Evolutionary conservation across 2,329 filamentous ascomycete species (phyloP).

Genomic region (Fusarium haematococcum): DNA sequence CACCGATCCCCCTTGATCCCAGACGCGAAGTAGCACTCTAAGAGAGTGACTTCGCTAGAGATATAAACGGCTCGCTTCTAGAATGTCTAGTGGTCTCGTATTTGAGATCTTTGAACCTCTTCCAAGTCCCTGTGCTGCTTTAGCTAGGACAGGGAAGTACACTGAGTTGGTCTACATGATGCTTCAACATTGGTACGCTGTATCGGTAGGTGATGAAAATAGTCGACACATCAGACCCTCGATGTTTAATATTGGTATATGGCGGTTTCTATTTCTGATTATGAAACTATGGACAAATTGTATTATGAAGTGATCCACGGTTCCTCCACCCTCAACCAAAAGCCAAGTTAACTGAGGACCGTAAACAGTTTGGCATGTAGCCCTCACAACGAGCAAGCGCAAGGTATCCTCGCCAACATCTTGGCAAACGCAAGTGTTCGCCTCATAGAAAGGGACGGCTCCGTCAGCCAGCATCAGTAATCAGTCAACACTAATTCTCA

Average conservation of each 20-base stretch:
- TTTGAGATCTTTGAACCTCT: neutral
- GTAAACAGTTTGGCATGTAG: neutral
- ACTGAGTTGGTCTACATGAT: neutral
- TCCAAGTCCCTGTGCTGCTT: neutral
- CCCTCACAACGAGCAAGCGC: neutral
- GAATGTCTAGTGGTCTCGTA: neutral
- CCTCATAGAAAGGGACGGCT: neutral
- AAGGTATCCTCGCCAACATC: neutral
- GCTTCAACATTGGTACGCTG: neutral
- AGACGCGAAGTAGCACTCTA: neutral
- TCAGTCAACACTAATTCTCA: neutral
- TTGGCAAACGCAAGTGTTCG: neutral
- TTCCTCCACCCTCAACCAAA: neutral
- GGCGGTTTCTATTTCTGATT: neutral
- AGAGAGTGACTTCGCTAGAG: neutral
- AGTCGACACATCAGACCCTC: neutral
- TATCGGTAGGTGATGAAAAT: neutral
- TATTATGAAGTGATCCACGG: neutral
- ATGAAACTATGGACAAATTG: neutral
- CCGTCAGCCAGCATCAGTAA: neutral
- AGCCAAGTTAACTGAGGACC: neutral
- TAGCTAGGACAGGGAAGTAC: neutral
- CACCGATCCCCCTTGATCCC: too few relatives aligned
- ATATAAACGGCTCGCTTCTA: neutral
- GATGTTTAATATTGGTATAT: neutral